Evolutionary conservation across 2,329 filamentous ascomycete genomes (phyloP), one percentile per base, ranked within the genome.

Genomic region (Sporothrix luriei): DNA sequence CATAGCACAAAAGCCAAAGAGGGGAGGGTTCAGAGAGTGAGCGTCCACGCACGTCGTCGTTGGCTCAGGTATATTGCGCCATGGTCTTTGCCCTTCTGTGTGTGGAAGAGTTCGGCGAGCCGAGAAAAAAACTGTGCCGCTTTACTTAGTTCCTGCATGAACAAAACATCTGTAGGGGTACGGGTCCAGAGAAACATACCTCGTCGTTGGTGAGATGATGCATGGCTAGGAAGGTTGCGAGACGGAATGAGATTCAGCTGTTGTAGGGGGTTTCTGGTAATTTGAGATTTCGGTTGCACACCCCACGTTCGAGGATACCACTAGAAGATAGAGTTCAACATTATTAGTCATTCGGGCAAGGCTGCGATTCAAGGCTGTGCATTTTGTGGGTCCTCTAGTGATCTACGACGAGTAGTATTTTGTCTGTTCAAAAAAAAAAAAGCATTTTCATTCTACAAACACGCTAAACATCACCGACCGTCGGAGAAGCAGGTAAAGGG

Each of bases 51-150:
- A 91, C 90, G 79, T 80, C 91, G 85, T 78, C 94, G 94, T 77
- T 96, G 92, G 66, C 87, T 90, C 70, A 96, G 82, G 78, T 87
- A 90, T 73, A 96, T 83, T 66, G 88, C 88, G 75, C 91, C 91
- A 79, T 93, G 90, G 75, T 90, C 86, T 78, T 89, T 89, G 76
- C 86, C 83, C 76, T 90, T 90, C 72, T 86, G 86, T 73, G 84
- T 79, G 72, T 87, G 83, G 80, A 95, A 91, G 73, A 94, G 87
- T 75, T 88, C 83, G 66, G 82, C 81, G 73, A 94, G 85, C 76
- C 85, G 85, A 72, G 82, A 80, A 80, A 94, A 93, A 84, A 94
- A 94, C 91, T 94, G 76, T 11, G 71, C 24, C 21, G 19, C 4
- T 26, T 11, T 9, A 2, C 57, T 68, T 61, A 69, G 54, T 1